phyloP scores from a whole-genome alignment of 2,329 filamentous ascomycete genomes.

The Pseudophaeomoniella oleicola region DNA sequence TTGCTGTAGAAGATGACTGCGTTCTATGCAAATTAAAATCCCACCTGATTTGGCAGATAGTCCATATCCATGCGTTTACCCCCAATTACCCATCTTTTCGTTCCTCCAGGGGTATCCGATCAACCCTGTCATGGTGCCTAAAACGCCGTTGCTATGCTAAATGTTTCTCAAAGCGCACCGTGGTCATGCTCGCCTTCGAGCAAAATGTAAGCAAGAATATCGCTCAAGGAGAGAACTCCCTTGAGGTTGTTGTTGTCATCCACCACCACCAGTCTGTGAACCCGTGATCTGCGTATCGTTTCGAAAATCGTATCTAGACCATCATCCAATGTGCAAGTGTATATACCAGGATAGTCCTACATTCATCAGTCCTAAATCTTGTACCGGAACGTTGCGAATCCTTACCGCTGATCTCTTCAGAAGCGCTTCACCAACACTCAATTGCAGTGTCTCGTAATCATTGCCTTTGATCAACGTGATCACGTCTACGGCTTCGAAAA shows the following conservation, averaged over 20 bases:
- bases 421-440: conserved; percentile 76
- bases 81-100: background rate
- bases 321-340: conserved; percentile 85
- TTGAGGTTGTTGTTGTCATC: conserved; percentile 77
- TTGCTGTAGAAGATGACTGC: too few relatives aligned
- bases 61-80: background rate
- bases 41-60: background rate
- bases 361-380: conserved; percentile 3
- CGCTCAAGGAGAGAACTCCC: conserved; percentile 83
- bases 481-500: conserved; percentile 95
- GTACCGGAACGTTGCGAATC: conserved; percentile 2
- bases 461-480: conserved; percentile 91
- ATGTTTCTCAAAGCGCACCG: background rate
- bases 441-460: conserved; percentile 76
- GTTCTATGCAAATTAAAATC: background rate
- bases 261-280: conserved; percentile 84
- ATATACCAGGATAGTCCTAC: conserved; percentile 85
- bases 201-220: conserved; percentile 90
- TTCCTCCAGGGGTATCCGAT: background rate
- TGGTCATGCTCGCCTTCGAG: conserved; percentile 59
- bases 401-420: conserved; percentile 63
- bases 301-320: conserved; percentile 92
- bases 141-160: conserved; percentile 1
- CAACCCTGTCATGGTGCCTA: background rate
- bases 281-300: conserved; percentile 85